A percentile compares a stretch with the other conserved stretches of the same genome.
These are phyloP conservation scores for Penicillium sp. DNA, from an alignment of 2,329 filamentous ascomycete genomes.

Conservation along the genomic window DNA sequence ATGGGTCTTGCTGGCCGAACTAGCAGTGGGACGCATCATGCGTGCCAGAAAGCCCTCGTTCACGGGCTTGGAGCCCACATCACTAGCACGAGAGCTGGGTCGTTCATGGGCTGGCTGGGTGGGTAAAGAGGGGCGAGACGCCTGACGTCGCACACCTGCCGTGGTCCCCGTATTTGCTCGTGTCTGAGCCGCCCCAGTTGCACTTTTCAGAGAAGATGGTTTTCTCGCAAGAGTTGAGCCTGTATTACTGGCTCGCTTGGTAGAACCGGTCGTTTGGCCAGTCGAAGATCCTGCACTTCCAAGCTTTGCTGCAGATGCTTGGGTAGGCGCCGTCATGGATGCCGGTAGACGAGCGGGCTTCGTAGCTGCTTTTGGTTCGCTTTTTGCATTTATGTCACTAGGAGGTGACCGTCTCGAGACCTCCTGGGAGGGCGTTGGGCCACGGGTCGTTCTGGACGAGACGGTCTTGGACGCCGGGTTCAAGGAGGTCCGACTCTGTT, in stretches of 20 bases:
- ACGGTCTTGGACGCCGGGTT: slow-evolving; percentile 27
- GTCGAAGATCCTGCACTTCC: slow-evolving; percentile 9
- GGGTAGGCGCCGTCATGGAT: slow-evolving; percentile 39
- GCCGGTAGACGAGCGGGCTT: slow-evolving; percentile 38
- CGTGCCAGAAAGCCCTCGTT: slow-evolving; percentile 46
- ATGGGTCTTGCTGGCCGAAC: slow-evolving; percentile 46
- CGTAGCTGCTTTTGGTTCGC: slow-evolving; percentile 38
- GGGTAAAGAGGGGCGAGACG: slow-evolving; percentile 31
- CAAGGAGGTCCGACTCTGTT: slow-evolving; percentile 30
- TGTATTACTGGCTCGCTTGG: slow-evolving; percentile 25
- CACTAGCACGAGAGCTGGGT: slow-evolving; percentile 40
- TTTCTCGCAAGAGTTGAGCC: slow-evolving; percentile 32
- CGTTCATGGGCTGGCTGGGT: slow-evolving; percentile 30
- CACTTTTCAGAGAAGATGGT: slow-evolving; percentile 32
- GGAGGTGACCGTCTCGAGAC: slow-evolving; percentile 21
- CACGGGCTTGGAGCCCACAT: slow-evolving; percentile 32
- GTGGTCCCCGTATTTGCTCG: slow-evolving; percentile 23
- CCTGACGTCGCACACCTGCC: slow-evolving; percentile 26
- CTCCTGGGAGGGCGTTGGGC: slow-evolving; percentile 29
- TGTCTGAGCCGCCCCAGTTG: slow-evolving; percentile 18
- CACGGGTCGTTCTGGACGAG: slow-evolving; percentile 21
- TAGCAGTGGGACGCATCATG: slow-evolving; percentile 50
- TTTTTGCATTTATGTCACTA: slow-evolving; percentile 22
- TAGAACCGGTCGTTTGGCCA: slow-evolving; percentile 10
- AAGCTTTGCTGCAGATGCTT: slow-evolving; percentile 36